Evolutionary conservation across 2,329 filamentous ascomycete genomes (phyloP).

Genomic region (Penicillium sp.): DNA sequence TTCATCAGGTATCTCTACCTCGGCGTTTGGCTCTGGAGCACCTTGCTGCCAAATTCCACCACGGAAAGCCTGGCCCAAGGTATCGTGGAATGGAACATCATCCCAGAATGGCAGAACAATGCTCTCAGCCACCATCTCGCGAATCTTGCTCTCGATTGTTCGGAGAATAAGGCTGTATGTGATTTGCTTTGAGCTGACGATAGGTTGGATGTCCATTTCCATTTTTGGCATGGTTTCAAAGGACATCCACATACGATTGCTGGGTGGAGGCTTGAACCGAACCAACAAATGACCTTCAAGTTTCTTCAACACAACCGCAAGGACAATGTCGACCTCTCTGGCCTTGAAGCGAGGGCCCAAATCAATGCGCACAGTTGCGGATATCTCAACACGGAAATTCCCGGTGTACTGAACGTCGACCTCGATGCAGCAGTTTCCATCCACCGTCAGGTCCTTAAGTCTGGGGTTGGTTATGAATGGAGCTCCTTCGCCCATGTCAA

Average conservation of each 20-base stretch:
- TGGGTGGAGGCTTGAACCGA: constrained; percentile 90
- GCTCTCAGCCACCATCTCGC: constrained; percentile 90
- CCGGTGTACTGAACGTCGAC: constrained; percentile 87
- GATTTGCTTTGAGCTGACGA: constrained; percentile 92
- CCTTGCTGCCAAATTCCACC: constrained; percentile 75
- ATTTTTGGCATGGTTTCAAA: constrained; percentile 94
- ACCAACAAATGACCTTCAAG: constrained; percentile 83
- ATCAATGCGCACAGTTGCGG: constrained; percentile 90
- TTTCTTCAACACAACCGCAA: constrained; percentile 82
- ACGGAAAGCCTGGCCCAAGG: constrained; percentile 73
- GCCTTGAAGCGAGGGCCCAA: constrained; percentile 85
- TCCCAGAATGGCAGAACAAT: constrained; percentile 95
- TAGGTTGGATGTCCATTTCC: constrained; percentile 90
- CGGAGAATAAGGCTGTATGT: constrained; percentile 90
- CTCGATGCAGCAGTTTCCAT: constrained; percentile 86
- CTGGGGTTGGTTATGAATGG: constrained; percentile 88
- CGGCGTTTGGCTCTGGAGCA: constrained; percentile 43
- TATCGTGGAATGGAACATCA: constrained; percentile 87
- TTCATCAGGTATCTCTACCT: constrained; percentile 41
- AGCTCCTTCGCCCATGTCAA: constrained; percentile 83
- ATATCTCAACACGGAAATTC: constrained; percentile 85
- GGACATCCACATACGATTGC: constrained; percentile 93
- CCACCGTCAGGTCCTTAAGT: constrained; percentile 84
- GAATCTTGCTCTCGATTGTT: constrained; percentile 92
- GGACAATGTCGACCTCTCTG: constrained; percentile 82